phyloP scores from a whole-genome alignment of 192 early-diverging fungal species.

The Geosiphon pyriformis region DNA sequence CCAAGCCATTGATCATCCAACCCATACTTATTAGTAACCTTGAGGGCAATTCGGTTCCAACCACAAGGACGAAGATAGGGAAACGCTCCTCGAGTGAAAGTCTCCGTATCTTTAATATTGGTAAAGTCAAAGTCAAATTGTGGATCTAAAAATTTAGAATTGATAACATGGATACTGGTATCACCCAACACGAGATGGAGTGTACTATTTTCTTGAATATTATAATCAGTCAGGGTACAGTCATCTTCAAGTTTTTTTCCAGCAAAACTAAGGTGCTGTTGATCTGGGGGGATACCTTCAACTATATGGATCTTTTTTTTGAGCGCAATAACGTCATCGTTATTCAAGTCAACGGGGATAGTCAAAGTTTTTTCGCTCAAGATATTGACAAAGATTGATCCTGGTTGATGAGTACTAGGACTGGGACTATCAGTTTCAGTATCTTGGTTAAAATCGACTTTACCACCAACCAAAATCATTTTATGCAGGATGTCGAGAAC shows the following conservation, averaged over 20 bases:
- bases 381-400: conserved; percentile 31
- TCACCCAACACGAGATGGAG: conserved; percentile 56
- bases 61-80: conserved; percentile 15
- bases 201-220: conserved; percentile 65
- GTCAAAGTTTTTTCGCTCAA: conserved; percentile 88
- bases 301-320: conserved; percentile 70
- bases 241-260: conserved; percentile 69
- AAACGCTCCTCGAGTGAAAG: not conserved
- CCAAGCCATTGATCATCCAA: conserved; percentile 16
- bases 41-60: conserved; percentile 12
- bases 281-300: conserved; percentile 67
- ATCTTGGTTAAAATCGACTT: too few species aligned
- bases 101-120: not conserved
- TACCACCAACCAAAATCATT: too few species aligned
- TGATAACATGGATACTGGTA: not conserved
- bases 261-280: conserved; percentile 64
- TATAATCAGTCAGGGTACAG: conserved; percentile 59
- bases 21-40: conserved; percentile 2
- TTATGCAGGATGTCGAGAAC: too few species aligned
- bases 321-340: conserved; percentile 61
- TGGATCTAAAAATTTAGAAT: not conserved
- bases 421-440: too few species aligned
- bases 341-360: conserved; percentile 65
- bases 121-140: conserved; percentile 14
- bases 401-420: too few species aligned